phyloP scores from a whole-genome alignment of 2,329 filamentous ascomycete genomes.

The Trichophyton simii region DNA sequence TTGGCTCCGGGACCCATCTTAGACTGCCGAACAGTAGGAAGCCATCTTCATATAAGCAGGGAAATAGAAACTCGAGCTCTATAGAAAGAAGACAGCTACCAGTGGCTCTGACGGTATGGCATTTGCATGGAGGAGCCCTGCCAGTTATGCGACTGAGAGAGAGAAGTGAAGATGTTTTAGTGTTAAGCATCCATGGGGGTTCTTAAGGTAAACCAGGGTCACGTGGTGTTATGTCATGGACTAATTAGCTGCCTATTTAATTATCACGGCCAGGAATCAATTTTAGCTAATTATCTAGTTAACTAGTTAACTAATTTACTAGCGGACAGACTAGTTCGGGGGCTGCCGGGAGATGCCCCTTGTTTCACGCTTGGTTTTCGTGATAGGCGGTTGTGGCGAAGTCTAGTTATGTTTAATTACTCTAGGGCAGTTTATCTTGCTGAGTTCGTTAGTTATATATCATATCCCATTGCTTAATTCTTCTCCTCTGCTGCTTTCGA shows the following conservation, averaged over 20 bases:
- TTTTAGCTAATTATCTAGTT: too few species aligned
- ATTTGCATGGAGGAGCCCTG: not conserved
- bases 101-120: not conserved
- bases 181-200: not conserved
- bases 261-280: too few species aligned
- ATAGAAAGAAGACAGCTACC: not conserved
- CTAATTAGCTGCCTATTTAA: too few species aligned
- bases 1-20: not conserved
- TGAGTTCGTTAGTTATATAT: not conserved
- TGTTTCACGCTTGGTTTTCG: too few species aligned
- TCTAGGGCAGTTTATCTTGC: too few species aligned
- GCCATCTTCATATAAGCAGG: not conserved
- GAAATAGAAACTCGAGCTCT: not conserved
- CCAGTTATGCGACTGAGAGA: not conserved
- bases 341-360: too few species aligned
- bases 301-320: too few species aligned
- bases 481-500: constrained; percentile 17
- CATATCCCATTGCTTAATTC: not conserved
- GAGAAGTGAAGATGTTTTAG: not conserved
- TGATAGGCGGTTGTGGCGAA: too few species aligned
- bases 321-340: too few species aligned
- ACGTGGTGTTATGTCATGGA: not conserved
- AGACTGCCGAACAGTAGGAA: not conserved
- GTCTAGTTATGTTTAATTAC: too few species aligned
- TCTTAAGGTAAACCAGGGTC: not conserved